Base-by-base conservation (phyloP, 768 basidiomycete genomes). In the Boletus sp. region DNA sequence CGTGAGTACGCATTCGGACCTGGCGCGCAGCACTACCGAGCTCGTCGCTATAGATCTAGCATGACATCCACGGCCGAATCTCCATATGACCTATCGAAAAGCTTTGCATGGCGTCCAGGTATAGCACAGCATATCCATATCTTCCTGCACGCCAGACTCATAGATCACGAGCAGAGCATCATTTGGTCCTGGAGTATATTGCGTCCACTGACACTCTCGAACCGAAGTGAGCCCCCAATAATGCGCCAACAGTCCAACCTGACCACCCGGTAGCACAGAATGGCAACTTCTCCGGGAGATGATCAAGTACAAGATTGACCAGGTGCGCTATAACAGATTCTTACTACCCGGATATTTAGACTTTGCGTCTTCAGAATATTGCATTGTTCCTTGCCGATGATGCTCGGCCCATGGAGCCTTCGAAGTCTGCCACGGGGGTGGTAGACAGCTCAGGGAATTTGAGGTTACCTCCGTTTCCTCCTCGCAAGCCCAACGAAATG, bases 381-480 rank as follows among this genome's bases (percentile, higher is more conserved):
- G 69, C 70, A 23, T 57, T 76, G 11, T 84, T 81, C 70, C 71
- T 83, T 50, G 63, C 72, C 40, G 75, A 62, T 11, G 38, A 76
- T 30, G 43, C 69, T n/a, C 58, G 63, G 70, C 9, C 68, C 69
- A 4, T 76, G 21, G 79, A 79, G 50, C 72, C 74, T 43, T 75
- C 77, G n/a, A 47, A 63, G 67, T 64, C 76, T 77, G 30, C 76
- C 67, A 41, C 66, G 3, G 68, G 68, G 3, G 38, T 51, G 47
- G 50, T 55, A 29, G 67, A 70, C 38, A 56, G 30, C 51, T 73
- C 74, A 15, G 90, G 84, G 9, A 88, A 87, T 37, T 74, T 87
- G 30, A 87, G 80, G 63, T 69, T 88, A 13, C 82, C 89, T 13
- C 88, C 92, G 2, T 92, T 91, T 64, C 83, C 84, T 23, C 79